A percentile compares a stretch with the other conserved stretches of the same genome.
phyloP scores from a whole-genome alignment of 108 stramenopile genomes.

The Chaetoceros muelleri region DNA sequence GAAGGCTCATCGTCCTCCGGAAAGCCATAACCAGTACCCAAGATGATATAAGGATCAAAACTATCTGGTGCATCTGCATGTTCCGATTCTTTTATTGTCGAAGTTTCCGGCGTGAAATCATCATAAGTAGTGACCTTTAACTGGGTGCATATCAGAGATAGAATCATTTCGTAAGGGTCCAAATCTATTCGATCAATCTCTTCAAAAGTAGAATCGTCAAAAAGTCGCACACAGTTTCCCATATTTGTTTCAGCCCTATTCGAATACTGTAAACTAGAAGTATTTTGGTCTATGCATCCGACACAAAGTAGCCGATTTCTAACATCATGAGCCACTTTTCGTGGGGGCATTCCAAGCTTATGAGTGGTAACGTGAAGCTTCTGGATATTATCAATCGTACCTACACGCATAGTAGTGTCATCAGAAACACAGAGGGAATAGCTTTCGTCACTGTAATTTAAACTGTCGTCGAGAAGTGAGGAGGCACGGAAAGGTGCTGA shows the following conservation, averaged over 20 bases:
- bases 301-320: constrained; percentile 74
- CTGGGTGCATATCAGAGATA: constrained; percentile 40
- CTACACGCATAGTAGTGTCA: constrained; percentile 78
- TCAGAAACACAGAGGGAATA: constrained; percentile 91
- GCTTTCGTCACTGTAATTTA: constrained; percentile 28
- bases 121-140: neutral
- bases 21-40: constrained; percentile 87
- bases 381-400: constrained; percentile 96
- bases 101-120: constrained; percentile 16
- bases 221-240: constrained; percentile 81
- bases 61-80: constrained; percentile 11
- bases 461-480: constrained; percentile 42
- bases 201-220: constrained; percentile 83
- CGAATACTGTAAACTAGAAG: constrained; percentile 26
- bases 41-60: constrained; percentile 49
- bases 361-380: constrained; percentile 94
- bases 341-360: constrained; percentile 86
- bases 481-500: constrained; percentile 63
- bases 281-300: constrained; percentile 67
- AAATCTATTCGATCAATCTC: constrained; percentile 75
- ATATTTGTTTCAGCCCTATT: constrained; percentile 51
- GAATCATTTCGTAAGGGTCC: constrained; percentile 76
- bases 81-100: constrained; percentile 6
- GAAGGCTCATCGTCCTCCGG: constrained; percentile 92
- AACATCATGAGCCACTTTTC: constrained; percentile 74